Evolutionary conservation across 805 yeast species (phyloP).

Genomic region (Nakazawaea ernobii): DNA sequence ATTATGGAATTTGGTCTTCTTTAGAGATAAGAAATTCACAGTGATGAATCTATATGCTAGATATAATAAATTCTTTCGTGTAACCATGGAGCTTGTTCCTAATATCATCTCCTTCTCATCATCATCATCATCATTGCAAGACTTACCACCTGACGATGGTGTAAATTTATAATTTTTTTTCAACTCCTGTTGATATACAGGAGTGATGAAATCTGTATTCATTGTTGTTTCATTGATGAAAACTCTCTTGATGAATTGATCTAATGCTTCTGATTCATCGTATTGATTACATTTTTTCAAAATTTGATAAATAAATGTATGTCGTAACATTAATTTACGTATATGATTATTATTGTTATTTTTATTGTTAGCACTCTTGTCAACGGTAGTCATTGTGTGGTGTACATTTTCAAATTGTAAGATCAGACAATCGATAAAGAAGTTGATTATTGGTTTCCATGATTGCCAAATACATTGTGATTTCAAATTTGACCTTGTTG

Average conservation of each 20-base stretch:
- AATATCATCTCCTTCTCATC: constrained; percentile 7
- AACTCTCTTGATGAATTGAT: constrained; percentile 11
- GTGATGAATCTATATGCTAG: constrained; percentile 1
- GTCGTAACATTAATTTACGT: not conserved
- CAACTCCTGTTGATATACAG: constrained; percentile 7
- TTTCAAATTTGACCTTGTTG: not conserved
- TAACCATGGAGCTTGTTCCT: constrained; percentile 15
- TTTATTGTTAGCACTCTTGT: too few species aligned
- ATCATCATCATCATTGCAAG: constrained; percentile 2
- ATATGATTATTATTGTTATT: too few species aligned
- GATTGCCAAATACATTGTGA: constrained; percentile 6
- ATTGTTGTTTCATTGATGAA: constrained; percentile 16
- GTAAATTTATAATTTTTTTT: constrained; percentile 4
- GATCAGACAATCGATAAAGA: constrained; percentile 9
- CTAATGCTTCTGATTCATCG: constrained; percentile 11
- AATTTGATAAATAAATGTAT: constrained; percentile 6
- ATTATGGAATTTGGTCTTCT: constrained; percentile 10
- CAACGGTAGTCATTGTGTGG: not conserved
- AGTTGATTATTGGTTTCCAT: constrained; percentile 4
- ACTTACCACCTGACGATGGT: not conserved
- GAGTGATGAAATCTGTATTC: not conserved
- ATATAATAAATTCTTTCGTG: constrained; percentile 12
- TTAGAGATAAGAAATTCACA: constrained; percentile 10
- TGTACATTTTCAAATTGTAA: constrained; percentile 10
- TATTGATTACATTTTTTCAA: not conserved